Evolutionary conservation across 805 yeast genomes (phyloP), one percentile per base, ranked within the genome.

Genomic region (Candida mattraensis): DNA sequence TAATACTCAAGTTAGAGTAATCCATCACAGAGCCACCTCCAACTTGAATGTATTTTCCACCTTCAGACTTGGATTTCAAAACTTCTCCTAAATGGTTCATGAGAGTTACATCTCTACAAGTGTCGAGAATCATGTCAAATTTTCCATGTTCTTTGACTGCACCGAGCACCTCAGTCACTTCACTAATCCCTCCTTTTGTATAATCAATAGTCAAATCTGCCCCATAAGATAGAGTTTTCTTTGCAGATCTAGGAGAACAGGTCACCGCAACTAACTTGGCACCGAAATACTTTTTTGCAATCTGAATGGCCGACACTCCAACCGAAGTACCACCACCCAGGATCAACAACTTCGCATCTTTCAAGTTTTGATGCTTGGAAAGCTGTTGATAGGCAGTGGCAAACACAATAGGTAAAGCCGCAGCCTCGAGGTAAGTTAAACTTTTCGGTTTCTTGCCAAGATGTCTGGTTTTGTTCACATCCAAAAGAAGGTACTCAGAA

Each of bases 241-340:
- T 46, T 7, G 70, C 46, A 3, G 58, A 50, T 7, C 54, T 50
- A 27, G 58, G 53, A 7, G 85, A 73, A 6, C 62, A 53, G 0
- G 70, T 57, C 2, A 83, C 77, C 52, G 75, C 80, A 13, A 85
- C 73, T 9, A 69, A 68, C 13, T 61, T 60, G 9, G 76, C 75
- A 3, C 67, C 58, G 38, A 64, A 65, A 28, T 60, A 54, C 23
- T 69, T 54, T 54, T 74, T 79, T 10, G 82, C 77, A 28, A 83
- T 55, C 56, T 80, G 85, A 23, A 76, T 63, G 5, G 71, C 66
- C 39, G 64, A 69, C 18, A 69, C 54, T 16, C 89, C 88, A 11
- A 83, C 88, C 9, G 80, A 63, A 1, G 93, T 79, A 6, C 83
- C 79, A 16, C 83, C 91, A 22, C 95, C 95, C 30, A 83, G 63